phyloP scores from a whole-genome alignment of 805 yeast genomes.

The Metschnikowia chrysomelidarum region DNA sequence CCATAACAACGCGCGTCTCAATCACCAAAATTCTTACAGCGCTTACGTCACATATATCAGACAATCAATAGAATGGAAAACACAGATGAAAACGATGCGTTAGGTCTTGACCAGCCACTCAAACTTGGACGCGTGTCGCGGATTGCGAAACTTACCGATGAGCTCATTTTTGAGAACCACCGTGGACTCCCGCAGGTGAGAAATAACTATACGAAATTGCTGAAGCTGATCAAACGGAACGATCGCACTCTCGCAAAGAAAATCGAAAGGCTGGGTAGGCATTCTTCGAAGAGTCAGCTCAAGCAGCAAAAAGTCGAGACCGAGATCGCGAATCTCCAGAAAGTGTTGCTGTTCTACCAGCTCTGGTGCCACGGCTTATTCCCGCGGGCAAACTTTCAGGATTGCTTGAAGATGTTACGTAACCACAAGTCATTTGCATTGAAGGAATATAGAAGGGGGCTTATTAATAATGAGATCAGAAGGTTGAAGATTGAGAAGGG shows the following conservation, averaged over 20 bases:
- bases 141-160: constrained; percentile 39
- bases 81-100: constrained; percentile 22
- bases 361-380: constrained; percentile 43
- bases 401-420: constrained; percentile 19
- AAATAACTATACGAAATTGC: constrained; percentile 29
- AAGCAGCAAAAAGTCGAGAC: constrained; percentile 26
- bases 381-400: constrained; percentile 20
- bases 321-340: constrained; percentile 34
- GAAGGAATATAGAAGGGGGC: constrained; percentile 15
- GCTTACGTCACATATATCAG: too few species aligned
- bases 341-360: constrained; percentile 42
- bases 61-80: constrained; percentile 9
- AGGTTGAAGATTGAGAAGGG: constrained; percentile 20
- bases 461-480: constrained; percentile 16
- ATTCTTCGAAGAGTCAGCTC: constrained; percentile 16
- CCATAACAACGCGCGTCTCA: too few species aligned
- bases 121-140: constrained; percentile 31
- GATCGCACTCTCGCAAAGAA: constrained; percentile 21
- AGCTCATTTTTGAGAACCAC: constrained; percentile 31
- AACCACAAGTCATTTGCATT: constrained; percentile 13
- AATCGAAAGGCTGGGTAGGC: constrained; percentile 16
- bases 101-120: constrained; percentile 38
- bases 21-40: too few species aligned
- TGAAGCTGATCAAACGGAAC: constrained; percentile 25
- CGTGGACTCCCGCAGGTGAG: constrained; percentile 35